phyloP scores from a whole-genome alignment of 2,329 filamentous ascomycete genomes.

The Penicillium sclerotigenum region DNA sequence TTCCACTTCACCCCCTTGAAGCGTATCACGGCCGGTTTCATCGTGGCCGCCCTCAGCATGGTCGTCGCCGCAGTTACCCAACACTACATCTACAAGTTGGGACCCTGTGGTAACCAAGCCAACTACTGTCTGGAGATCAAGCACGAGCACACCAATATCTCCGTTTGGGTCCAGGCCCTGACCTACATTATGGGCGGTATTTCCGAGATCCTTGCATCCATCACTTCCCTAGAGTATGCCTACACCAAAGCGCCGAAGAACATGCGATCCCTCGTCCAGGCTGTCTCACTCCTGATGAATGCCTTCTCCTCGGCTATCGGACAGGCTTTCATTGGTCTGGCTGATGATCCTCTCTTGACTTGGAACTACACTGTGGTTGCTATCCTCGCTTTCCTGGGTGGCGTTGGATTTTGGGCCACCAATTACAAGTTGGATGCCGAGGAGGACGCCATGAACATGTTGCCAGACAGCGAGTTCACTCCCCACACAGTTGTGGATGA shows the following conservation, averaged over 20 bases:
- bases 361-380: constrained; percentile 70
- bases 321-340: constrained; percentile 63
- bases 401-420: constrained; percentile 64
- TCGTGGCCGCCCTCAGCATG: constrained; percentile 49
- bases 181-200: constrained; percentile 54
- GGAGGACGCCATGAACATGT: constrained; percentile 64
- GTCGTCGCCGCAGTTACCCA: constrained; percentile 51
- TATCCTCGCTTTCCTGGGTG: constrained; percentile 61
- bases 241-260: constrained; percentile 75
- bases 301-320: constrained; percentile 67
- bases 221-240: constrained; percentile 69
- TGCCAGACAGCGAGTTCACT: constrained; percentile 25
- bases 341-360: constrained; percentile 62
- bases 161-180: constrained; percentile 56
- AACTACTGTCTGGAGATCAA: constrained; percentile 49
- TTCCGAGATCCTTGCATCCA: constrained; percentile 57
- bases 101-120: constrained; percentile 58
- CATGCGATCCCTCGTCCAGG: constrained; percentile 73
- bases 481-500: constrained; percentile 10
- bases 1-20: constrained; percentile 54
- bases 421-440: constrained; percentile 63
- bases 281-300: constrained; percentile 67
- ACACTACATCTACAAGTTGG: constrained; percentile 56
- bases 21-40: constrained; percentile 52
- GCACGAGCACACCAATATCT: constrained; percentile 55